phyloP scores from a whole-genome alignment of 2,329 filamentous ascomycete genomes.

The Claviceps quebecensis region DNA sequence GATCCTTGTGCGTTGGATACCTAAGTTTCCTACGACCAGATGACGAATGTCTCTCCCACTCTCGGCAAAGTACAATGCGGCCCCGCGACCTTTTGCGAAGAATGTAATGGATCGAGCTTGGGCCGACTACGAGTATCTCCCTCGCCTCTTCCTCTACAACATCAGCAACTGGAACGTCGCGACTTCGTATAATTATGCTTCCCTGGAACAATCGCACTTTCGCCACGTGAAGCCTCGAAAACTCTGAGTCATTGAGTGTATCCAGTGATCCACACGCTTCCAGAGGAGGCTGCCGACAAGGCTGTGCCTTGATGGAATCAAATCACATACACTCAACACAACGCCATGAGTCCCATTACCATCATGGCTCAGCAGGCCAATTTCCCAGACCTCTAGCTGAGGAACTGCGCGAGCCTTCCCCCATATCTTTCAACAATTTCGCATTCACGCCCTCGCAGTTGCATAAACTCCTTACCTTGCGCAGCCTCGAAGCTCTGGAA shows the following conservation, averaged over 20 bases:
- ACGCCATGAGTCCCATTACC: constrained; percentile 4
- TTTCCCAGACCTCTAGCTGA: constrained; percentile 5
- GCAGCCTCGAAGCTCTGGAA: constrained; percentile 32
- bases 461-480: constrained; percentile 37
- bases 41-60: neutral
- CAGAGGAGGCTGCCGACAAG: neutral
- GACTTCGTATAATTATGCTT: neutral
- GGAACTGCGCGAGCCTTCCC: constrained; percentile 15
- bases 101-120: neutral
- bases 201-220: neutral
- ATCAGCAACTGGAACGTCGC: neutral
- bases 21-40: neutral
- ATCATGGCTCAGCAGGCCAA: constrained; percentile 5
- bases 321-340: neutral
- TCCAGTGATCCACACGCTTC: neutral
- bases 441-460: constrained; percentile 40
- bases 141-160: neutral
- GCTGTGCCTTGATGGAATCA: constrained; percentile 5
- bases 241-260: neutral
- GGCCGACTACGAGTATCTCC: neutral
- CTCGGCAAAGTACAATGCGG: neutral
- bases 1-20: neutral
- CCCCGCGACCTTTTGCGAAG: neutral
- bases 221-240: neutral
- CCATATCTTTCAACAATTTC: constrained; percentile 28